Base-by-base conservation (phyloP, 495 filamentous ascomycete species). In the Aspergillus panamensis region DNA sequence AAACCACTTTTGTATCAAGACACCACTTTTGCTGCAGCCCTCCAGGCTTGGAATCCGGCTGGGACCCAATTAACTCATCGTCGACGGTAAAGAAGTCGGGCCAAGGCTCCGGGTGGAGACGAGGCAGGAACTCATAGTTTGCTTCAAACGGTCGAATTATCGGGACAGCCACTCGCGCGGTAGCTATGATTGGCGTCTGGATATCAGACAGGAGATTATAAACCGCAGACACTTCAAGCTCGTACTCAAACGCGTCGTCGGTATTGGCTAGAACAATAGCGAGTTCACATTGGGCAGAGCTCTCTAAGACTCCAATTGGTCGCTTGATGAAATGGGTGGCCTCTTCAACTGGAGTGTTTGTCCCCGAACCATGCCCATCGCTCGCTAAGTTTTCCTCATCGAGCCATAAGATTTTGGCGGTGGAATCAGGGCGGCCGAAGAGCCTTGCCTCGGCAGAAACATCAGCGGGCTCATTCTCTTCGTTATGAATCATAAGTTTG, bases 141-240 rank as follows among this genome's bases (percentile, higher is more conserved):
- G 91, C 88, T 72, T 96, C 90, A 60, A 97, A 96, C 8, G 94
- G 91, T 35, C 83, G 84, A 51, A 89, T 79, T 53, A 97, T 79
- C 14, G 85, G 80, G 13, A 99, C 65, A 13, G 85, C 83, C 17
- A 85, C 80, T 0, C 80, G 74, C 6, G 84, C 66, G 1, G 81
- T 83, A 66, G 93, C 93, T 4, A 84, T 82, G 8, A 97, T 87
- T 6, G 89, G 88, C 2, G 94, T 97, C 45, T 89, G 87, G 6
- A 84, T 79, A 69, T 97, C 92, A 10, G 88, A 88, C 4, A 88
- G 70, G 9, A 97, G 80, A 64, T 87, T 80, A 67, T 98, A 98
- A 1, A 82, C 73, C 6, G 87, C 80, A 48, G 84, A 86, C 49
- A 96, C 76, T 39, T 85, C 84, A 20, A 97, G 62, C 14, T 87